These are phyloP conservation scores for Periconia macrospinosa DNA, from an alignment of 2,329 filamentous ascomycete genomes.

Conservation along the genomic window DNA sequence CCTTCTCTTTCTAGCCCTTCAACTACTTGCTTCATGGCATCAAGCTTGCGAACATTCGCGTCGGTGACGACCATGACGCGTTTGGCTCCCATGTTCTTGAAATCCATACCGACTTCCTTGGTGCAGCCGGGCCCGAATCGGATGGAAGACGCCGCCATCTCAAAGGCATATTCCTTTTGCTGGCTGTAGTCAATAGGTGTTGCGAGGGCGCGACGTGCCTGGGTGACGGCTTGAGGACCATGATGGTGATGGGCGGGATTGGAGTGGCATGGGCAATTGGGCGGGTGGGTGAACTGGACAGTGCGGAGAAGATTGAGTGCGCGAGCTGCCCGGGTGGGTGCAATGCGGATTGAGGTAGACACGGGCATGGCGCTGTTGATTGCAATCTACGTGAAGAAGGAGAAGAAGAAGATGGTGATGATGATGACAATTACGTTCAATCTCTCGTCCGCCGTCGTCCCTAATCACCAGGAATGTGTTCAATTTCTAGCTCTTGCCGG, in stretches of 20 bases:
- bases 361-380: conserved; percentile 18
- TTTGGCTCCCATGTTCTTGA: conserved; percentile 85
- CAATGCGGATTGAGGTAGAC: conserved; percentile 31
- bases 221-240: conserved; percentile 44
- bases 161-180: conserved; percentile 96
- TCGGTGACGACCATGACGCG: conserved; percentile 93
- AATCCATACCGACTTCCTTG: conserved; percentile 96
- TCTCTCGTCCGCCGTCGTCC: no score
- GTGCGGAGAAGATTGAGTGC: conserved; percentile 78
- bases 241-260: conserved; percentile 78
- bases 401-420: neutral
- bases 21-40: conserved; percentile 86
- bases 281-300: conserved; percentile 88
- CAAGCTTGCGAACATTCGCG: conserved; percentile 73
- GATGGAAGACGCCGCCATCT: conserved; percentile 95
- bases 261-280: conserved; percentile 92
- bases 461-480: no score
- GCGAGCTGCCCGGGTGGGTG: conserved; percentile 55
- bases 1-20: conserved; percentile 79
- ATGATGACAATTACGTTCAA: neutral
- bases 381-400: neutral
- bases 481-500: neutral
- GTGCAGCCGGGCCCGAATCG: conserved; percentile 92
- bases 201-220: conserved; percentile 66
- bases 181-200: conserved; percentile 72